phyloP scores from a whole-genome alignment of 164 flowering plant genomes.

The Magnolia kwangsiensis region DNA sequence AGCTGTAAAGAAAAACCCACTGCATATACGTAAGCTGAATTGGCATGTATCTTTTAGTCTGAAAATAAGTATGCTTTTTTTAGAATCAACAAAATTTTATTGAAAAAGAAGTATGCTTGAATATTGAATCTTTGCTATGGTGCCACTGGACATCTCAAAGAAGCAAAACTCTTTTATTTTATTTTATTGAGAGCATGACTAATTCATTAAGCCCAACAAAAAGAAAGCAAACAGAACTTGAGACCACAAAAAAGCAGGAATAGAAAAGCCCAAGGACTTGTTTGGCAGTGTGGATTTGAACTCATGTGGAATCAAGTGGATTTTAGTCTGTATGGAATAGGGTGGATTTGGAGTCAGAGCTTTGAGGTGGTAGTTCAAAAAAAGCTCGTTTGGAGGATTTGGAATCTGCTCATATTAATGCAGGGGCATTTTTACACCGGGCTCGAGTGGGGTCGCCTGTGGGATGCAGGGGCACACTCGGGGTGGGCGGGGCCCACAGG shows the following conservation, averaged over 20 bases:
- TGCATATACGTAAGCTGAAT: not conserved
- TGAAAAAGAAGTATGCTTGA: not conserved
- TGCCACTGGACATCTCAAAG: not conserved
- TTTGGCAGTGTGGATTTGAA: not conserved
- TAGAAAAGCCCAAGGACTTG: not conserved
- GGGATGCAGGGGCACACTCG: no score
- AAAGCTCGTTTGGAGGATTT: no score
- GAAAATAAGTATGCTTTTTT: not conserved
- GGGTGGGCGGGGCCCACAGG: no score
- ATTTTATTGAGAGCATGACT: not conserved
- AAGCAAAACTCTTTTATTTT: not conserved
- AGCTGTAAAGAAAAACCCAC: conserved; percentile 47
- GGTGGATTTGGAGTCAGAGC: no score
- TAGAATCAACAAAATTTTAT: not conserved
- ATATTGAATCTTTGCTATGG: not conserved
- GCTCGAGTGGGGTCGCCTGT: no score
- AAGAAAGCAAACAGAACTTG: not conserved
- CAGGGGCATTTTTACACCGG: no score
- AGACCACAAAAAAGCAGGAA: not conserved
- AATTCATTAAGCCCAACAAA: not conserved
- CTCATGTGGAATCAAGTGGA: no score
- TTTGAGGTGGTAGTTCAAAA: no score
- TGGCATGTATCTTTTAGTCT: not conserved
- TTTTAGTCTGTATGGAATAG: no score
- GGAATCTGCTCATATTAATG: no score